These are phyloP conservation scores for Tuber microsphaerosporum DNA, from an alignment of 495 filamentous ascomycete species.

Conservation along the genomic window DNA sequence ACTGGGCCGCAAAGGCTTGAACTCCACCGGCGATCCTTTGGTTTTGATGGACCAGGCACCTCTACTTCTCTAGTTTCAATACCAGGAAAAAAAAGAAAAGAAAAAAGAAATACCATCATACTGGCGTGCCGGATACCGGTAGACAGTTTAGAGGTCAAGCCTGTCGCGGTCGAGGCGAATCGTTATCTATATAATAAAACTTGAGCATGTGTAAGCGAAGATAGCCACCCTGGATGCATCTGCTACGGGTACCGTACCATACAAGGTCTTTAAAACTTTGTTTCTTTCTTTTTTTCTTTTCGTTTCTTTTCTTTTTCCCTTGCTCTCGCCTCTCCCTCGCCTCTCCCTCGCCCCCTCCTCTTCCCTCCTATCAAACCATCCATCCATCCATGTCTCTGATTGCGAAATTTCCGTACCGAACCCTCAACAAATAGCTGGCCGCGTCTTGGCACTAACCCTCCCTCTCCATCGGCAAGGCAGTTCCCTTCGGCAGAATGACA, in stretches of 20 bases:
- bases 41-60: not conserved
- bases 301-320: no score
- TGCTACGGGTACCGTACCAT: no score
- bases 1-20: not conserved
- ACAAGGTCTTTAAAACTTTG: no score
- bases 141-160: no score
- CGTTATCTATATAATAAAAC: not conserved
- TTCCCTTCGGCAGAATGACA: not conserved
- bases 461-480: no score
- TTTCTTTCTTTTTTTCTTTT: no score
- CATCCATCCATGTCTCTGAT: conserved; percentile 1
- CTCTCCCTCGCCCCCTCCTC: not conserved
- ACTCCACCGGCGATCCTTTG: not conserved
- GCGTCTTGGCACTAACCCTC: not conserved
- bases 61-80: no score
- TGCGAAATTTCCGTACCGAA: not conserved
- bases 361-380: not conserved
- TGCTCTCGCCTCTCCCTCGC: not conserved
- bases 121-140: no score
- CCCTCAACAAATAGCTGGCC: not conserved
- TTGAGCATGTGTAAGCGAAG: not conserved
- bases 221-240: not conserved
- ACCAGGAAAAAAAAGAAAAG: no score
- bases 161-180: no score
- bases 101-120: no score